Evolutionary conservation across 208 protist species (phyloP).

Genomic region (Leishmania major): DNA sequence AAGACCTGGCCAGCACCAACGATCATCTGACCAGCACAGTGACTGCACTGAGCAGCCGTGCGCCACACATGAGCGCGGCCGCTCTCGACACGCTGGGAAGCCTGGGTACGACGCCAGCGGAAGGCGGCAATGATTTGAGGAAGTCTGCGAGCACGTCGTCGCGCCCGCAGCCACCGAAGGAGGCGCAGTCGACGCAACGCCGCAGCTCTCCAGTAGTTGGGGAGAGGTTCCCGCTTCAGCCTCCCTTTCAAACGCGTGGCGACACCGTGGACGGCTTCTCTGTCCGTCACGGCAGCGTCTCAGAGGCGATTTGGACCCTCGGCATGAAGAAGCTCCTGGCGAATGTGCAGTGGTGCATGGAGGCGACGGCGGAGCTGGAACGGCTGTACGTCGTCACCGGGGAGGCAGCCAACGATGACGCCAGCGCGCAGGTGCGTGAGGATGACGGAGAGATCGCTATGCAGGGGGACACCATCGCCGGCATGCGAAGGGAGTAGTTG

Average conservation of each 20-base stretch:
- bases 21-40: background rate
- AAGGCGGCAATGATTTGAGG: background rate
- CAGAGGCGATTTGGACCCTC: slow-evolving; percentile 73
- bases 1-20: background rate
- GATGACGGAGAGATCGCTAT: background rate
- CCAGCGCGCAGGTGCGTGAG: background rate
- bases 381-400: slow-evolving; percentile 30
- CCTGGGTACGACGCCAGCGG: background rate
- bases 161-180: background rate
- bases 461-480: background rate
- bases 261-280: slow-evolving; percentile 67
- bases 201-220: background rate
- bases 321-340: slow-evolving; percentile 81
- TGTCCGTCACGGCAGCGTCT: slow-evolving; percentile 57
- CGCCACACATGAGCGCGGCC: background rate
- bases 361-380: slow-evolving; percentile 58
- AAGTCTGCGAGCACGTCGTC: background rate
- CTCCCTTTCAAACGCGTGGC: slow-evolving; percentile 50
- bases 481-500: background rate
- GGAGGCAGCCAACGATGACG: slow-evolving; percentile 2
- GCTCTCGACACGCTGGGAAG: background rate
- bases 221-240: slow-evolving; percentile 18
- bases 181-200: background rate
- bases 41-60: background rate
- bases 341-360: slow-evolving; percentile 79